phyloP scores from a whole-genome alignment of 257 asterid genomes.

The Salvia splendens region DNA sequence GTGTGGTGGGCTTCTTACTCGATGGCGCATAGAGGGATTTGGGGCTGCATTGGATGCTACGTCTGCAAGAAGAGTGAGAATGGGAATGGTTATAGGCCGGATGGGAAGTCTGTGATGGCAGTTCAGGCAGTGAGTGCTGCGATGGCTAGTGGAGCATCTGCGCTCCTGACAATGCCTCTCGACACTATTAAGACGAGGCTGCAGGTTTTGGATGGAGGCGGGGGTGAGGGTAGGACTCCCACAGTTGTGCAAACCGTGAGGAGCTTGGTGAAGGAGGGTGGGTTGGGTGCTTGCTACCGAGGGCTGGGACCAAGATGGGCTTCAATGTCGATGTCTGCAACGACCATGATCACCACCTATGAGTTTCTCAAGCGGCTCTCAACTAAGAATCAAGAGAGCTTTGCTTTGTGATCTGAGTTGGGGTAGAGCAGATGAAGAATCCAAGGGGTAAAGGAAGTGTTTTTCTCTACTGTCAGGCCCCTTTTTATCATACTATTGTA shows the following conservation, averaged over 20 bases:
- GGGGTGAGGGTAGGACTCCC: conserved; percentile 50
- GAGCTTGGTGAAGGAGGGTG: conserved; percentile 84
- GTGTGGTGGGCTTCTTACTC: conserved; percentile 99
- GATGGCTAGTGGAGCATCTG: conserved; percentile 93
- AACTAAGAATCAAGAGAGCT: conserved; percentile 65
- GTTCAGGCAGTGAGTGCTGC: conserved; percentile 94
- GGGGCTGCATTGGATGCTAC: conserved; percentile 62
- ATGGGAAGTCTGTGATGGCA: conserved; percentile 68
- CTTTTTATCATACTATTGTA: conserved; percentile 39
- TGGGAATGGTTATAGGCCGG: conserved; percentile 58
- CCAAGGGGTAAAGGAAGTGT: conserved; percentile 35
- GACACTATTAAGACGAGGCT: conserved; percentile 91
- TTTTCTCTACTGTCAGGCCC: conserved; percentile 27
- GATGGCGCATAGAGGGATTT: conserved; percentile 60
- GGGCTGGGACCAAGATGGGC: conserved; percentile 99
- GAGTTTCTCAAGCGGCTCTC: conserved; percentile 93
- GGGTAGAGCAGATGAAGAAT: conserved; percentile 27
- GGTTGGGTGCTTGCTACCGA: conserved; percentile 88
- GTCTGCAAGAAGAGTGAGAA: conserved; percentile 61
- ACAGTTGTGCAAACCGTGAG: conserved; percentile 63
- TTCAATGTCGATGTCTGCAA: conserved; percentile 95
- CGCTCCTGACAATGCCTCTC: conserved; percentile 90
- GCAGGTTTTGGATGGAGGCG: conserved; percentile 81
- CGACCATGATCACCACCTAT: conserved; percentile 93
- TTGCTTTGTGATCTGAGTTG: conserved; percentile 39